Evolutionary conservation across 306 rosid genomes (phyloP).

Genomic region (Biancaea sappan): DNA sequence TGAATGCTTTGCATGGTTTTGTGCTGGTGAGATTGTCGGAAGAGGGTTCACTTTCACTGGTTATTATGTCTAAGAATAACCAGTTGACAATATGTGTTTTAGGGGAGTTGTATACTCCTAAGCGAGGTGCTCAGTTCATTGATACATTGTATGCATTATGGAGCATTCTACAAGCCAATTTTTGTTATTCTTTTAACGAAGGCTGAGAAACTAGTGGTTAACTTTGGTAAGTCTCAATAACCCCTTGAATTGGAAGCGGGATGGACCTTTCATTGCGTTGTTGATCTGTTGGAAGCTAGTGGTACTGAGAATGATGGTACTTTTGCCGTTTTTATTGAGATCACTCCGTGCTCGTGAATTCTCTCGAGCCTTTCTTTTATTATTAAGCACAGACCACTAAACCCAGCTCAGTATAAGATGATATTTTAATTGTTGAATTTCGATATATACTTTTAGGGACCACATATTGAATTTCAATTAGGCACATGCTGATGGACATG

Average conservation of each 20-base stretch:
- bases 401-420: not conserved
- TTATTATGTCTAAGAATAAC: conserved; percentile 60
- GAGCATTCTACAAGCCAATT: conserved; percentile 47
- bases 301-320: conserved; percentile 34
- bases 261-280: conserved; percentile 48
- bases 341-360: not conserved
- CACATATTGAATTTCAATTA: not conserved
- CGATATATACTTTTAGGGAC: not conserved
- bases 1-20: conserved; percentile 84
- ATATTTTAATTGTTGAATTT: not conserved
- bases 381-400: not conserved
- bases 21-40: conserved; percentile 85
- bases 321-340: conserved; percentile 26
- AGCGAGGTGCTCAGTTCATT: conserved; percentile 45
- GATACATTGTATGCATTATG: conserved; percentile 39
- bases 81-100: conserved; percentile 36
- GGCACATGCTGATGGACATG: not conserved
- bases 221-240: conserved; percentile 65
- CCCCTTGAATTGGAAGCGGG: conserved; percentile 61
- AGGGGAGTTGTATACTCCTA: conserved; percentile 38
- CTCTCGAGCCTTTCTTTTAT: not conserved
- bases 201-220: conserved; percentile 53
- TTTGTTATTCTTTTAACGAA: conserved; percentile 44
- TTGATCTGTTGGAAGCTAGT: conserved; percentile 42
- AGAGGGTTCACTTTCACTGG: conserved; percentile 93